Percentiles rank a stretch among this genome's conserved stretches.
phyloP scores from a whole-genome alignment of 208 protist genomes.

The Lotmaria passim region DNA sequence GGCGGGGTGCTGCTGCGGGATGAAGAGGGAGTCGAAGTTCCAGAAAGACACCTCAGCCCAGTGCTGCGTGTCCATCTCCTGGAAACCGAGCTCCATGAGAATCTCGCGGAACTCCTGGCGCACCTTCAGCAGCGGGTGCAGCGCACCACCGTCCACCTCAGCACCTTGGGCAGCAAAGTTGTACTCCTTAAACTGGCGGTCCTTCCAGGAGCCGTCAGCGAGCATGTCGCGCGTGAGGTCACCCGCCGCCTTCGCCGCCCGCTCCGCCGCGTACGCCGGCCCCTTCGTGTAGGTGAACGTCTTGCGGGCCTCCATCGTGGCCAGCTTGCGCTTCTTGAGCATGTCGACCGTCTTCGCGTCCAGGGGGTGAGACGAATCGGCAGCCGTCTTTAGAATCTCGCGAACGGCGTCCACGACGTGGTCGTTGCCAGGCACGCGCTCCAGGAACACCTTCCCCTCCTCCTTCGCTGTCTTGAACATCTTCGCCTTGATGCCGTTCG shows the following conservation, averaged over 20 bases:
- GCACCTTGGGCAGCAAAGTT: slow-evolving; percentile 96
- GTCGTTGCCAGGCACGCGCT: slow-evolving; percentile 39
- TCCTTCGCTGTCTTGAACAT: slow-evolving; percentile 91
- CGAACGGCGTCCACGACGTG: slow-evolving; percentile 47
- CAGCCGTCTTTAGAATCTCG: slow-evolving; percentile 43
- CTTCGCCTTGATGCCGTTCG: slow-evolving; percentile 94
- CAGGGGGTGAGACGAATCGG: slow-evolving; percentile 29
- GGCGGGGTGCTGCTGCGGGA: slow-evolving; percentile 99
- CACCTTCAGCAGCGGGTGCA: slow-evolving; percentile 99
- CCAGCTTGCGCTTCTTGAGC: slow-evolving; percentile 94
- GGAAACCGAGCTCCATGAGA: slow-evolving; percentile 99
- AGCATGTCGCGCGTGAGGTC: slow-evolving; percentile 97
- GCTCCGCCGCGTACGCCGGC: slow-evolving; percentile 64
- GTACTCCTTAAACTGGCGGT: slow-evolving; percentile 95
- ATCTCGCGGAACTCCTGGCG: slow-evolving; percentile 98
- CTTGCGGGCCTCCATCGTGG: slow-evolving; percentile 75
- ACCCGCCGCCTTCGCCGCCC: slow-evolving; percentile 72
- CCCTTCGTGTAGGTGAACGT: slow-evolving; percentile 87
- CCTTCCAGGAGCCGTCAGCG: slow-evolving; percentile 93
- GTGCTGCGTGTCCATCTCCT: slow-evolving; percentile 99
- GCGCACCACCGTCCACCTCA: slow-evolving; percentile 88
- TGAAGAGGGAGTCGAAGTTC: slow-evolving; percentile 99
- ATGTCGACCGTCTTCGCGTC: slow-evolving; percentile 73
- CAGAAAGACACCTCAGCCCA: slow-evolving; percentile 99
- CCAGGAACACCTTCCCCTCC: slow-evolving; percentile 55